Evolutionary conservation across 345 rosid species (phyloP).

Genomic region (Populus ilicifolia): DNA sequence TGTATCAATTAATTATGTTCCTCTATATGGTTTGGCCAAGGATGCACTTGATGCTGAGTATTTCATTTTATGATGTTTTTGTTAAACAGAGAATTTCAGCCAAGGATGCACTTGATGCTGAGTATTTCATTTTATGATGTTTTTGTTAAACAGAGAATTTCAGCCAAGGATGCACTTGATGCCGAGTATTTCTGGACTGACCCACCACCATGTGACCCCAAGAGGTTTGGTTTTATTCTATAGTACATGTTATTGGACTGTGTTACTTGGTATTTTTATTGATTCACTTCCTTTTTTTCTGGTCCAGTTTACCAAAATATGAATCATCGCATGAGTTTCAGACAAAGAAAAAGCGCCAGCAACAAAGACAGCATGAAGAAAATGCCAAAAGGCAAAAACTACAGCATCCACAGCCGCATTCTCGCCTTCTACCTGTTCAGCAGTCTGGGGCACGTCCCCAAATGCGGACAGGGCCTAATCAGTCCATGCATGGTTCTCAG

Average conservation of each 20-base stretch:
- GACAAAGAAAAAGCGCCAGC: slow-evolving; percentile 92
- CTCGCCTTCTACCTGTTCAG: slow-evolving; percentile 76
- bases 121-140: background rate
- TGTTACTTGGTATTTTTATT: too few relatives aligned
- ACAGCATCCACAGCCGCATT: slow-evolving; percentile 75
- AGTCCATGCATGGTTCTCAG: slow-evolving; percentile 56
- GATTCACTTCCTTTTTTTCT: background rate
- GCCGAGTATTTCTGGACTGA: slow-evolving; percentile 98
- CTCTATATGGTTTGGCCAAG: background rate
- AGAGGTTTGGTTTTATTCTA: slow-evolving; percentile 42
- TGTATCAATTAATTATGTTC: too few relatives aligned
- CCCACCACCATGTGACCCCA: slow-evolving; percentile 92
- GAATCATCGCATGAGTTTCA: slow-evolving; percentile 97
- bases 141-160: slow-evolving; percentile 58
- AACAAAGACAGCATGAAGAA: slow-evolving; percentile 82
- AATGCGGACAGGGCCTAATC: slow-evolving; percentile 49
- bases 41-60: background rate
- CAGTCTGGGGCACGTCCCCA: slow-evolving; percentile 70
- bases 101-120: background rate
- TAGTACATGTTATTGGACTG: too few relatives aligned
- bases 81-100: slow-evolving; percentile 60
- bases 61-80: background rate
- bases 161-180: slow-evolving; percentile 92
- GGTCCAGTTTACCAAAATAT: slow-evolving; percentile 70
- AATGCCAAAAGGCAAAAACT: slow-evolving; percentile 81